phyloP scores from a whole-genome alignment of 768 basidiomycete species.

The Rubroboletus satanas region DNA sequence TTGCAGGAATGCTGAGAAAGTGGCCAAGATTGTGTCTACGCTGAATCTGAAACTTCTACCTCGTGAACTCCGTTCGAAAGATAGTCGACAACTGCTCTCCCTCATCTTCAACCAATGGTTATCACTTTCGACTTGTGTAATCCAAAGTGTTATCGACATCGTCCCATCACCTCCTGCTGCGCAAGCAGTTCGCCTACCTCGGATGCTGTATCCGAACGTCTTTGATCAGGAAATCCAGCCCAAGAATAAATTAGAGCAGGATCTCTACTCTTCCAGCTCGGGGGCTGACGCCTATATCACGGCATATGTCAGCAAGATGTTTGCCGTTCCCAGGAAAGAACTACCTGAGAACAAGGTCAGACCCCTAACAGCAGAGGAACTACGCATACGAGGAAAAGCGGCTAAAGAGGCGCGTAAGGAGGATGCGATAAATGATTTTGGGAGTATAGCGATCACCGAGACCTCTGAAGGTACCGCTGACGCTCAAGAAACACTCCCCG shows the following conservation, averaged over 20 bases:
- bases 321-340: conserved; percentile 76
- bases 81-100: conserved; percentile 76
- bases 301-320: conserved; percentile 98
- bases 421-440: conserved; percentile 27
- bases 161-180: conserved; percentile 85
- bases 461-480: not conserved
- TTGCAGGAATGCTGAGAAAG: conserved; percentile 81
- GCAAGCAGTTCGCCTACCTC: conserved; percentile 80
- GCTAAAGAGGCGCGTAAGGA: conserved; percentile 41
- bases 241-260: conserved; percentile 77
- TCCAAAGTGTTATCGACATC: conserved; percentile 88
- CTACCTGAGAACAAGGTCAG: conserved; percentile 84
- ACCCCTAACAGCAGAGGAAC: conserved; percentile 76
- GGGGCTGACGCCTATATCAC: conserved; percentile 56
- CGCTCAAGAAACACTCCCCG: not conserved
- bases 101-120: conserved; percentile 95
- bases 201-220: conserved; percentile 84
- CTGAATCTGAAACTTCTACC: conserved; percentile 80
- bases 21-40: conserved; percentile 80
- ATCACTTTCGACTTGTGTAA: conserved; percentile 86
- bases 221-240: conserved; percentile 57
- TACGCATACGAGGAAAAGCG: conserved; percentile 62
- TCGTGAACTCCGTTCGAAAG: conserved; percentile 90
- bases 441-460: conserved; percentile 6
- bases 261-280: conserved; percentile 71